Evolutionary conservation across 2,329 filamentous ascomycete species (phyloP).

Genomic region (Sporothrix globosa): DNA sequence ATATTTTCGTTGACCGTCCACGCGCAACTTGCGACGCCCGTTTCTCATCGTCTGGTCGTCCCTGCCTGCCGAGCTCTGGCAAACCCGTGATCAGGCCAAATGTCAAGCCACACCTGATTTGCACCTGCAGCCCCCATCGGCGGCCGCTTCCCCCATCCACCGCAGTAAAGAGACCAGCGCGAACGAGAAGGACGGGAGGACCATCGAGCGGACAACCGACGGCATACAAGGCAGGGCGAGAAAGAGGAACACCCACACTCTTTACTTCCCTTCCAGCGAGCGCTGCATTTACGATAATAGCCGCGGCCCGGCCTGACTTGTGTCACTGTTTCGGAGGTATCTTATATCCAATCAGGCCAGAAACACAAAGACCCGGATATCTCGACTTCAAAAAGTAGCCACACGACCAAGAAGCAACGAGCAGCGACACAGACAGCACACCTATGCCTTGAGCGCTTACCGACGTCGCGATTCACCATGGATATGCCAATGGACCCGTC

Average conservation of each 20-base stretch:
- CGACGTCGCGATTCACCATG: conserved; percentile 18
- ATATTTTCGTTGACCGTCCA: background rate
- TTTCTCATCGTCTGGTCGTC: background rate
- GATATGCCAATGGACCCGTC: conserved; percentile 29
- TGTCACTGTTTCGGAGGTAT: conserved; percentile 9
- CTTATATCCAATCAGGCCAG: background rate
- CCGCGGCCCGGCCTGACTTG: background rate
- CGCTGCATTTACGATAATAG: background rate
- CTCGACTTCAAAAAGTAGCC: too few relatives aligned
- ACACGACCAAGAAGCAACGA: background rate
- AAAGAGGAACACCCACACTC: background rate
- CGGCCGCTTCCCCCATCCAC: background rate
- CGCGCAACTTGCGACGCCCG: background rate
- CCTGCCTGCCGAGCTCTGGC: background rate
- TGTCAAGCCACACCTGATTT: conserved; percentile 19
- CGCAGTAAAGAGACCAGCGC: background rate
- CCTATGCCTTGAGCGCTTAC: background rate
- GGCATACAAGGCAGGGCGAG: background rate
- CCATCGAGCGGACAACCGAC: conserved; percentile 4
- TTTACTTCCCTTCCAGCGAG: background rate
- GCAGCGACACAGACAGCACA: background rate
- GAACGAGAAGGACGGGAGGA: background rate
- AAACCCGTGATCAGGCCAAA: conserved; percentile 11
- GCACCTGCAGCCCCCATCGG: conserved; percentile 18
- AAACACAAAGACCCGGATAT: background rate